These are phyloP conservation scores for Tricharina praecox DNA, from an alignment of 495 filamentous ascomycete genomes.

Conservation along the genomic window DNA sequence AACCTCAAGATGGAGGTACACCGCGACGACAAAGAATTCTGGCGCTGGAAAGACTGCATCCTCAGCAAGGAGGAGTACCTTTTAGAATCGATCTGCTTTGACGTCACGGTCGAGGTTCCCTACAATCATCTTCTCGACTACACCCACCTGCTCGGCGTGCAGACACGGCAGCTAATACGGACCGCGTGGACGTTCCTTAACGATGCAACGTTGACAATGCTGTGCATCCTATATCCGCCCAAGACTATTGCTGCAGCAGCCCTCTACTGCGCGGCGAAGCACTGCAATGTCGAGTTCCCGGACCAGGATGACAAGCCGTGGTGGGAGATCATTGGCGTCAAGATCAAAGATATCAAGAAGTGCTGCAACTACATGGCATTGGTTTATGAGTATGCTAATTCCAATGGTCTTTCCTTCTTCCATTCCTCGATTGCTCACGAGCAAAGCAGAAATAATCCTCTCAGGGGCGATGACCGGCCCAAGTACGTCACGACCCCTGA, in stretches of 20 bases:
- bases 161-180: constrained; percentile 49
- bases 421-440: not conserved
- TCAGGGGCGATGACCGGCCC: constrained; percentile 20
- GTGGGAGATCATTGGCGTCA: constrained; percentile 58
- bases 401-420: not conserved
- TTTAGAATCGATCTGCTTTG: constrained; percentile 84
- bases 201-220: constrained; percentile 63
- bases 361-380: constrained; percentile 28
- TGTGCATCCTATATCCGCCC: constrained; percentile 66
- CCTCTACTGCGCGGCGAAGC: constrained; percentile 65
- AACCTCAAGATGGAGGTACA: constrained; percentile 66
- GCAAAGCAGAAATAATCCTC: constrained; percentile 24
- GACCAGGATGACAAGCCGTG: constrained; percentile 61
- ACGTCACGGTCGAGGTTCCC: constrained; percentile 71
- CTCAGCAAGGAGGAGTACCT: constrained; percentile 78
- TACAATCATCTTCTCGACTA: constrained; percentile 67
- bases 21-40: constrained; percentile 91
- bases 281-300: constrained; percentile 50
- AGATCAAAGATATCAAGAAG: constrained; percentile 26
- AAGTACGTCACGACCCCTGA: constrained; percentile 25
- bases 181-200: constrained; percentile 84
- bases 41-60: constrained; percentile 89
- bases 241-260: constrained; percentile 69
- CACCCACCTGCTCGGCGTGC: constrained; percentile 47
- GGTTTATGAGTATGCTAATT: constrained; percentile 25